phyloP scores from a whole-genome alignment of 352 stramenopile genomes.

The Stramenopiles sp. region DNA sequence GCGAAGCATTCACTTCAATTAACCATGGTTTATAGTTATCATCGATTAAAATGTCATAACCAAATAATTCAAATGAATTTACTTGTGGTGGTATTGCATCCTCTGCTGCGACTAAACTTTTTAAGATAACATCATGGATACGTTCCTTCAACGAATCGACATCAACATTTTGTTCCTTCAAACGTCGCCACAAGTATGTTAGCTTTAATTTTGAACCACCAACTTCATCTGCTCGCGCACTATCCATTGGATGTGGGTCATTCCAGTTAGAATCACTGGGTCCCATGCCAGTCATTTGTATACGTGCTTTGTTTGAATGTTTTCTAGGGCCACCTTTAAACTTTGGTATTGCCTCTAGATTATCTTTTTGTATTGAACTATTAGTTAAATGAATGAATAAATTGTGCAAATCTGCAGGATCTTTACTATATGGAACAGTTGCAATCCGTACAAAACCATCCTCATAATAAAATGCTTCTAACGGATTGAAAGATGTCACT shows the following conservation, averaged over 20 bases:
- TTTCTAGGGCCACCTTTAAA: conserved; percentile 14
- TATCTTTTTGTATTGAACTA: conserved; percentile 73
- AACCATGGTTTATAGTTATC: conserved; percentile 45
- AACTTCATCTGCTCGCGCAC: too few species aligned
- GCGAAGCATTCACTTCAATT: conserved; percentile 70
- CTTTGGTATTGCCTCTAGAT: conserved; percentile 36
- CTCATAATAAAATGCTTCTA: conserved; percentile 22
- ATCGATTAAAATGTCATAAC: conserved; percentile 62
- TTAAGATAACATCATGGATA: conserved; percentile 56
- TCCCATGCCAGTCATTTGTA: too few species aligned
- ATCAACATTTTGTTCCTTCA: conserved; percentile 13
- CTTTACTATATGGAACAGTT: conserved; percentile 10
- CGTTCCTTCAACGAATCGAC: conserved; percentile 20
- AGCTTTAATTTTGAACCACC: conserved; percentile 53
- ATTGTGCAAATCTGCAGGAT: conserved; percentile 37
- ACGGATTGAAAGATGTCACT: conserved; percentile 70
- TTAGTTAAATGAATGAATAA: conserved; percentile 69
- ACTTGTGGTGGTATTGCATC: not conserved
- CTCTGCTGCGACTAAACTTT: conserved; percentile 62
- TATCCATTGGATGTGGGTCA: too few species aligned
- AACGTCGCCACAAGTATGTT: conserved; percentile 19
- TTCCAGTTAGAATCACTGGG: too few species aligned
- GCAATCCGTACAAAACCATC: conserved; percentile 11
- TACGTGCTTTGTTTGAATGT: not conserved
- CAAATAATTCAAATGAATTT: conserved; percentile 58